Evolutionary conservation across 768 basidiomycete genomes (phyloP).

Genomic region (Kwoniella shandongensis): DNA sequence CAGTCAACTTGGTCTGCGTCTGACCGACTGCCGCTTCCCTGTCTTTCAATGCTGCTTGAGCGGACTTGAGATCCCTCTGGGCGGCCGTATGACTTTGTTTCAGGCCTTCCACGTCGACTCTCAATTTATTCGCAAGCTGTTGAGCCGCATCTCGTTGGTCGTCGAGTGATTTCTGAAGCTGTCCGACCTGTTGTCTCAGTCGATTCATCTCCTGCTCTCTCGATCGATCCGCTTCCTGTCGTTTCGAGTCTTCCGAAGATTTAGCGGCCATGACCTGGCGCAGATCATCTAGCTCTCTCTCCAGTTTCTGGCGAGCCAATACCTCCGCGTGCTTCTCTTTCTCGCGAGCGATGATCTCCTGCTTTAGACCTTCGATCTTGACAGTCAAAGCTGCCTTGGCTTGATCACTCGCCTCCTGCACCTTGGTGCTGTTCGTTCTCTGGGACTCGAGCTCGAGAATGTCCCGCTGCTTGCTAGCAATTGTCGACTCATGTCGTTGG

Average conservation of each 20-base stretch:
- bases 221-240: constrained; percentile 79
- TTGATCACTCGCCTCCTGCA: constrained; percentile 26
- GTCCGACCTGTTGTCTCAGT: constrained; percentile 65
- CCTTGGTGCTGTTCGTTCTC: constrained; percentile 16
- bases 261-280: constrained; percentile 81
- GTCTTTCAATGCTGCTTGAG: constrained; percentile 60
- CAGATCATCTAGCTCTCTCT: constrained; percentile 81
- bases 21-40: constrained; percentile 59
- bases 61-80: constrained; percentile 62
- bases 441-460: constrained; percentile 29
- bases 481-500: constrained; percentile 72
- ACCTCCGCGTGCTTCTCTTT: constrained; percentile 51
- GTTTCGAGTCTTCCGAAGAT: constrained; percentile 77
- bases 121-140: constrained; percentile 70
- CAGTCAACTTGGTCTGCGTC: constrained; percentile 11
- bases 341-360: constrained; percentile 57
- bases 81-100: constrained; percentile 65
- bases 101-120: constrained; percentile 70
- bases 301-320: constrained; percentile 59
- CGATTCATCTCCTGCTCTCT: constrained; percentile 78
- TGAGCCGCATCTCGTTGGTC: constrained; percentile 64
- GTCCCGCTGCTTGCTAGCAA: constrained; percentile 57
- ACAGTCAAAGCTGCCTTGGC: constrained; percentile 26
- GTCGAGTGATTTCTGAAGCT: constrained; percentile 67
- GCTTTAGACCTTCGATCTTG: constrained; percentile 55